Base-by-base conservation (phyloP, 176 grass and related monocot species). In the Zizania latifolia region DNA sequence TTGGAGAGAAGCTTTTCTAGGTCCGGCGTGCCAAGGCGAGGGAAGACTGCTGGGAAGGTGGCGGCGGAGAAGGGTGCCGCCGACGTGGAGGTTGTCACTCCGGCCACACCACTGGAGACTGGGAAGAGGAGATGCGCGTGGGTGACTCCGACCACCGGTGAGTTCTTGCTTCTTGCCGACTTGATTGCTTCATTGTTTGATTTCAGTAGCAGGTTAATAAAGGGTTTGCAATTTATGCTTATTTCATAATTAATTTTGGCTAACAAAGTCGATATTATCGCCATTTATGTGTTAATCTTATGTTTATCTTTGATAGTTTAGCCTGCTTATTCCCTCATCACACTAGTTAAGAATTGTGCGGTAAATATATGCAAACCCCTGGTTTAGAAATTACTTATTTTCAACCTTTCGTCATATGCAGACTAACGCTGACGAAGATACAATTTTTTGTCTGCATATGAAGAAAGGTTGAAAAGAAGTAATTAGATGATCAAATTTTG, bases 101-200 rank as follows among this genome's bases (percentile, higher is more conserved):
- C 68, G 50, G 48, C 71, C 24, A 78, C 76, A 17, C 72, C 61
- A n/a, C n/a, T n/a, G 3, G 84, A 80, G 22, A 58, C 65, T 31
- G 43, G 79, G 77, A 90, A 83, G 74, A 78, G 58, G 59, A 86
- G 84, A 72, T 99, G 95, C 67, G 64, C 82, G 12, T 99, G 95
- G 95, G 88, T 90, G 56, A 94, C 95, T 85, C 71, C 89, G 60
- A 94, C 90, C 70, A 80, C 82, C 1, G 95, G 95, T 98, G 40
- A 80, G 88, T 30, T 63, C 35, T 55, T 29, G 19, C 74, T 86
- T n/a, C n/a, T n/a, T 56, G 27, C 28, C 33, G 0, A 41, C 38
- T 57, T 62, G 38, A 15, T 55, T 62, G 11, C 3, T n/a, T 48
- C 13, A 56, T 46, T 62, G 39, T 48, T 41, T n/a, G 57, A 44